Percentiles rank a stretch among this genome's conserved stretches.
Evolutionary conservation across 768 basidiomycete species (phyloP).

Genomic region (Dendrothele bispora): DNA sequence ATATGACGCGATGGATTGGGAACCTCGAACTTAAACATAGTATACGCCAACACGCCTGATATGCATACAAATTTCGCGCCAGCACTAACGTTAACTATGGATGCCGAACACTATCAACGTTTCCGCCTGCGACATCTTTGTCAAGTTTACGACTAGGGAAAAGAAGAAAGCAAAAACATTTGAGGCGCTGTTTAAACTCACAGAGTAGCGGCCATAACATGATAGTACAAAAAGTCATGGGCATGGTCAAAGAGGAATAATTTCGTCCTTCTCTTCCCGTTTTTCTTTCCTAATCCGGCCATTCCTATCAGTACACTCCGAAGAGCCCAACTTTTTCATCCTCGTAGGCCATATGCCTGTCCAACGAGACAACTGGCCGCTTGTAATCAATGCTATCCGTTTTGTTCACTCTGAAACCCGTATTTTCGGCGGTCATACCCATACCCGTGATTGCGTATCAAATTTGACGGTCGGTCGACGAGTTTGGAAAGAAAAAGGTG

Average conservation of each 20-base stretch:
- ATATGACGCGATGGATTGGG: conserved; percentile 84
- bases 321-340: conserved; percentile 82
- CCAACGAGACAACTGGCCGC: conserved; percentile 65
- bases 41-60: conserved; percentile 64
- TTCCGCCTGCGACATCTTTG: conserved; percentile 30
- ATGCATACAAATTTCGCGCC: conserved; percentile 75
- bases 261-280: conserved; percentile 30
- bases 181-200: conserved; percentile 79
- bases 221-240: conserved; percentile 68
- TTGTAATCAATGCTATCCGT: conserved; percentile 74
- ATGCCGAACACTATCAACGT: conserved; percentile 35
- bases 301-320: conserved; percentile 70
- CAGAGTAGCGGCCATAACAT: conserved; percentile 68
- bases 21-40: conserved; percentile 91
- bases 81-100: conserved; percentile 65
- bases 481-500: conserved; percentile 85
- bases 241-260: conserved; percentile 83
- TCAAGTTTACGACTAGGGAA: conserved; percentile 25
- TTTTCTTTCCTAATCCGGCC: not conserved
- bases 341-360: conserved; percentile 86
- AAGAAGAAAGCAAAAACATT: conserved; percentile 77
- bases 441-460: conserved; percentile 82
- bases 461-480: conserved; percentile 76
- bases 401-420: conserved; percentile 72
- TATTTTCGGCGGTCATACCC: conserved; percentile 82